A percentile compares a stretch with the other conserved stretches of the same genome.
These are phyloP conservation scores for Rhizopus arrhizus DNA, from an alignment of 371 early-diverging fungal genomes.

Conservation along the genomic window DNA sequence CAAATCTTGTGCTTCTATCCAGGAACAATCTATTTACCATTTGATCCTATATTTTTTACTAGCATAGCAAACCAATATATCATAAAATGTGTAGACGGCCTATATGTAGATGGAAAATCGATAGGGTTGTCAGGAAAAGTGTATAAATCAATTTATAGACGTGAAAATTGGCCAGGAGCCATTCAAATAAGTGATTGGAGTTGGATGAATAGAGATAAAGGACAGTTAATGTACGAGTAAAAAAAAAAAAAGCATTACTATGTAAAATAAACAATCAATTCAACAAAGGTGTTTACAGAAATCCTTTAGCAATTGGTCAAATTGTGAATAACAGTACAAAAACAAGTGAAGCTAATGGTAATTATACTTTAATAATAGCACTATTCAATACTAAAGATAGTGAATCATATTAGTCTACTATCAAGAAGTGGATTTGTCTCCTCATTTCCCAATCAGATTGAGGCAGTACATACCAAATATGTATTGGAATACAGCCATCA, in stretches of 20 bases:
- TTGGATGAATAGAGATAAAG: conserved; percentile 43
- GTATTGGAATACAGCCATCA: conserved; percentile 31
- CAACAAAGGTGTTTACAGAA: conserved; percentile 23
- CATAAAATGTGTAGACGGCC: conserved; percentile 56
- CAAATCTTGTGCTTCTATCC: conserved; percentile 40
- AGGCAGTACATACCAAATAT: conserved; percentile 58
- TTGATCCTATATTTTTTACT: conserved; percentile 55
- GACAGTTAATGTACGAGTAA: conserved; percentile 4
- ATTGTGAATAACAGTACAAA: conserved; percentile 56
- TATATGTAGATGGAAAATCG: conserved; percentile 59
- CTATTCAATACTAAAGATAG: too few relatives aligned
- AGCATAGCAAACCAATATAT: conserved; percentile 60
- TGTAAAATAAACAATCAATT: background rate
- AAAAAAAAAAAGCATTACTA: background rate
- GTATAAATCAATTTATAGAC: conserved; percentile 44
- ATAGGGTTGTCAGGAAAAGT: conserved; percentile 50
- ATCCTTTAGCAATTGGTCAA: conserved; percentile 61
- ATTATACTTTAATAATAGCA: background rate
- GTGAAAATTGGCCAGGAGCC: conserved; percentile 63
- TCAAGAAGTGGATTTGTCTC: conserved; percentile 55
- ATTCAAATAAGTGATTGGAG: conserved; percentile 53
- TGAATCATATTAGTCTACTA: conserved; percentile 42
- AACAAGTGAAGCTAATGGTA: conserved; percentile 48
- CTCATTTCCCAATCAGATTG: conserved; percentile 42
- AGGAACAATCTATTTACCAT: conserved; percentile 55